These are phyloP conservation scores for Pugionium cornutum DNA, from an alignment of 345 rosid species.

Conservation along the genomic window DNA sequence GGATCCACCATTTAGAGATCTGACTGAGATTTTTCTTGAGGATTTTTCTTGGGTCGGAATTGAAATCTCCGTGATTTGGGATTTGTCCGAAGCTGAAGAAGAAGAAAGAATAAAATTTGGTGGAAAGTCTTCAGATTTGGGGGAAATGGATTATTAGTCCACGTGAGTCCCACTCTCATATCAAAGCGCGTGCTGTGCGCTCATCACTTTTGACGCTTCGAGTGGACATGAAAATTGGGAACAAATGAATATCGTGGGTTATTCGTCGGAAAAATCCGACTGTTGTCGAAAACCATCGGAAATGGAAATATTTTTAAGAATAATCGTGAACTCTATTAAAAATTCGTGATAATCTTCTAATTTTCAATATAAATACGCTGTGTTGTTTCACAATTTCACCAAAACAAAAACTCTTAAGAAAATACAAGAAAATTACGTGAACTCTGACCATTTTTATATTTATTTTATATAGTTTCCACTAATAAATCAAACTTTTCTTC, in stretches of 20 bases:
- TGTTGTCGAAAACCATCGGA: too few relatives aligned
- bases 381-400: too few relatives aligned
- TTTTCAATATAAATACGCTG: too few relatives aligned
- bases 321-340: too few relatives aligned
- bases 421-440: too few relatives aligned
- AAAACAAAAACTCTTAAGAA: too few relatives aligned
- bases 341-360: too few relatives aligned
- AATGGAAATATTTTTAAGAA: too few relatives aligned
- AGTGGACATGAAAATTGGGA: slow-evolving; percentile 1
- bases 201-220: neutral
- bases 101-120: neutral
- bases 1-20: slow-evolving; percentile 33
- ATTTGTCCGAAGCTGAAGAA: slow-evolving; percentile 27
- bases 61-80: slow-evolving; percentile 34
- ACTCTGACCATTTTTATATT: too few relatives aligned
- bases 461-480: too few relatives aligned
- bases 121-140: slow-evolving; percentile 37
- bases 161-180: slow-evolving; percentile 31
- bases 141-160: slow-evolving; percentile 19
- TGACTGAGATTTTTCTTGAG: neutral
- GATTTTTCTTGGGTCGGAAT: slow-evolving; percentile 17
- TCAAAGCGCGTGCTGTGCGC: slow-evolving; percentile 23
- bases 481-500: too few relatives aligned
- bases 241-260: neutral
- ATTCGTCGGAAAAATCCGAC: too few relatives aligned